Evolutionary conservation across 108 stramenopile genomes (phyloP).

Genomic region (Fistulifera solaris): DNA sequence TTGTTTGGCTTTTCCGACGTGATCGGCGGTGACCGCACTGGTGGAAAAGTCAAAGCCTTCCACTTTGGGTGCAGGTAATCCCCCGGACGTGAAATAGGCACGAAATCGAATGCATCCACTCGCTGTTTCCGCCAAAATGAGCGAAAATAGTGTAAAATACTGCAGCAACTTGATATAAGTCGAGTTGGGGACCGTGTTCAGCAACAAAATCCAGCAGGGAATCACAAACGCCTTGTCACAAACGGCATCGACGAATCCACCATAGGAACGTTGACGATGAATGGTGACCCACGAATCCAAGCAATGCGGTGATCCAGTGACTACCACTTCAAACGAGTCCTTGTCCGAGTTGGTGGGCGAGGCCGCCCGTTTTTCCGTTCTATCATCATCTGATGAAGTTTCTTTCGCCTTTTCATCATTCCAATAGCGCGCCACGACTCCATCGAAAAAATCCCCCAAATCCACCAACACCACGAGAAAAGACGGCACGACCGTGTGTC

Average conservation of each 20-base stretch:
- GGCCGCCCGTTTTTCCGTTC: slow-evolving; percentile 5
- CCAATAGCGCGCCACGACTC: slow-evolving; percentile 47
- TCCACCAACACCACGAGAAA: slow-evolving; percentile 41
- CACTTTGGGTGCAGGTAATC: slow-evolving; percentile 27
- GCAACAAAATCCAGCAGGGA: slow-evolving; percentile 41
- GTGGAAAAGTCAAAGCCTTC: slow-evolving; percentile 40
- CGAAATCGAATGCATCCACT: slow-evolving; percentile 36
- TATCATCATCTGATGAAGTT: slow-evolving; percentile 4
- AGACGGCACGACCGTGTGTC: slow-evolving; percentile 16
- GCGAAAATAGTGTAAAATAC: slow-evolving; percentile 24
- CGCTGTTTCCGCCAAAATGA: slow-evolving; percentile 36
- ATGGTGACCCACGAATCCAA: slow-evolving; percentile 21
- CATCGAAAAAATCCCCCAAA: slow-evolving; percentile 51
- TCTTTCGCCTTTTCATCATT: slow-evolving; percentile 16
- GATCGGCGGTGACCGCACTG: slow-evolving; percentile 42
- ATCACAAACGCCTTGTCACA: slow-evolving; percentile 51
- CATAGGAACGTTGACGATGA: slow-evolving; percentile 25
- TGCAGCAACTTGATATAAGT: slow-evolving; percentile 15
- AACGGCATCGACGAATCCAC: slow-evolving; percentile 48
- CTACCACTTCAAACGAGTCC: slow-evolving; percentile 29
- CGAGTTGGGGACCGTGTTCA: slow-evolving; percentile 17
- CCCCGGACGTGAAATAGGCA: slow-evolving; percentile 29
- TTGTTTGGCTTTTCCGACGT: slow-evolving; percentile 47
- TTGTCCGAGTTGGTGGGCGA: slow-evolving; percentile 23
- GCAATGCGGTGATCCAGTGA: slow-evolving; percentile 31